Evolutionary conservation across 148 eudicot species (phyloP), one percentile per base, ranked within the genome.

Genomic region (Camellia japonica): DNA sequence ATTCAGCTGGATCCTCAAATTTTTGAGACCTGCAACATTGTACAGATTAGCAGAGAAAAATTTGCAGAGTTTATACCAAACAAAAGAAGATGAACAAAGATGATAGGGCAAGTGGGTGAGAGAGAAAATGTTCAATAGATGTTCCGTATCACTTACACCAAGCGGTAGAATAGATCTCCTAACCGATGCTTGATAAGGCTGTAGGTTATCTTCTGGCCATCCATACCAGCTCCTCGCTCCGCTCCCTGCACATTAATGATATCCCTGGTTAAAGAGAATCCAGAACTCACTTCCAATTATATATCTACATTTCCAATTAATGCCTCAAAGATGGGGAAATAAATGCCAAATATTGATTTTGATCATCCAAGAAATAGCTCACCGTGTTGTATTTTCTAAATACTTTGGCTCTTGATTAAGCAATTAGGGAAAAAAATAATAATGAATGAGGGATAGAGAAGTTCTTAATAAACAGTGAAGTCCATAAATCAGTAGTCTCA

Each of bases 1-100:
- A 97, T 88, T 94, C 98, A 44, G 92, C 95, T 6, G 98, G 98
- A 67, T 94, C 98, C 87, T 94, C 98, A 49, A 92, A 94, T 68
- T 94, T 94, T 83, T 94, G 95, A 72, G 97, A 94, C 86, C 97
- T 92, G 98, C 73, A 68, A 7, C 41, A 20, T 19, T 15, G 18
- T n/a, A 3, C 1, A 55, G 59, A 75, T 58, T 41, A 55, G 66
- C 55, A 23, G 15, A 69, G 23, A 47, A 41, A 60, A 12, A 10
- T 12, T 71, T 78, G 52, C 74, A 64, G 55, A 49, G 6, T 55
- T 68, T 56, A 7, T 16, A 18, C 14, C 2, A 14, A 49, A 19
- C 47, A 51, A 61, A 78, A 38, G 16, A 52, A 77, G 7, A 67
- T n/a, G 12, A 14, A 0, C 4, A 30, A 59, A 60, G 9, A 51